phyloP scores from a whole-genome alignment of 768 basidiomycete genomes.

The Boletus eberwhitei region DNA sequence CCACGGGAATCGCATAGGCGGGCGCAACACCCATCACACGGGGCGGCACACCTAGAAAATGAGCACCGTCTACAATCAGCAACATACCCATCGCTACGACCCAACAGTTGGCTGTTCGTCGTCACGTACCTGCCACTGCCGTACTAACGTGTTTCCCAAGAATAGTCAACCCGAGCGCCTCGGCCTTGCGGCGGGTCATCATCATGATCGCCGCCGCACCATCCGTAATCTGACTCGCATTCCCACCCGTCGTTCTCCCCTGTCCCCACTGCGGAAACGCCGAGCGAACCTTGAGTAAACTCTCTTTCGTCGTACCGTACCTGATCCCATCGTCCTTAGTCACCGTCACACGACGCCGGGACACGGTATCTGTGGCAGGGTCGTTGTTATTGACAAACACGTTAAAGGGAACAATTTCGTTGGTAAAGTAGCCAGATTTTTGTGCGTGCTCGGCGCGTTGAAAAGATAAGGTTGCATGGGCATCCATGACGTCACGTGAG shows the following conservation, averaged over 20 bases:
- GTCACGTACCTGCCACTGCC: constrained; percentile 52
- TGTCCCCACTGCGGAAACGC: constrained; percentile 86
- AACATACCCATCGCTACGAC: background rate
- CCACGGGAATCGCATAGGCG: constrained; percentile 76
- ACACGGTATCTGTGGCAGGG: constrained; percentile 44
- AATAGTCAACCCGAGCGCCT: constrained; percentile 66
- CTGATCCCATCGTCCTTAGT: constrained; percentile 77
- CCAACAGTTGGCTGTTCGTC: background rate
- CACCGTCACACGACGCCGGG: constrained; percentile 49
- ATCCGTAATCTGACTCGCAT: constrained; percentile 83
- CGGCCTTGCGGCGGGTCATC: constrained; percentile 79
- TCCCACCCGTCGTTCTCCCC: constrained; percentile 74
- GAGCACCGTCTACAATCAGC: background rate
- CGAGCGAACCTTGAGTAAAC: constrained; percentile 58
- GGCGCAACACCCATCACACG: constrained; percentile 91
- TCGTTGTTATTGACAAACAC: constrained; percentile 63
- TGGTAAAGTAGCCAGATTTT: constrained; percentile 56
- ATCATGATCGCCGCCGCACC: constrained; percentile 78
- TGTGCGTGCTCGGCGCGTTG: constrained; percentile 77
- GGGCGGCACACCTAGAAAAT: constrained; percentile 57
- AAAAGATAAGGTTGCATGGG: constrained; percentile 70
- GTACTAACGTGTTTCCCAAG: constrained; percentile 81
- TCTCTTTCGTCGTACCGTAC: constrained; percentile 65
- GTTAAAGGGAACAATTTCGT: constrained; percentile 76
- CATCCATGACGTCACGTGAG: constrained; percentile 73